Percentiles rank a stretch among this genome's conserved stretches.
phyloP scores from a whole-genome alignment of 345 rosid genomes.

The Eucalyptus leucophloia region DNA sequence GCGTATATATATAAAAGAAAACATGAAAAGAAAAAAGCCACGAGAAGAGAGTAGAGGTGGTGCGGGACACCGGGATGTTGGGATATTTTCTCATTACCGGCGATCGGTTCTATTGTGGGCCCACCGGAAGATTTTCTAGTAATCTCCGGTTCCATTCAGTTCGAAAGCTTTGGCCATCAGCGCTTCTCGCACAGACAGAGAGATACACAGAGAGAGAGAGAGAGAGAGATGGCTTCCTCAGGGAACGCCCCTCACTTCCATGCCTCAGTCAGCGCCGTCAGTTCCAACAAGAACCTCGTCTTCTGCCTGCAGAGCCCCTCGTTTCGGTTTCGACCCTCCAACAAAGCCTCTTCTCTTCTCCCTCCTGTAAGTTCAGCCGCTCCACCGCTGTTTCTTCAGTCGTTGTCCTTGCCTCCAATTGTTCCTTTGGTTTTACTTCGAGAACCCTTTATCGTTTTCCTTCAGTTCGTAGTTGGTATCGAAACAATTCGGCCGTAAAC shows the following conservation, averaged over 20 bases:
- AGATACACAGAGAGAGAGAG: not conserved
- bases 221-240: not conserved
- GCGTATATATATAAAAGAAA: too few relatives aligned
- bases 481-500: not conserved
- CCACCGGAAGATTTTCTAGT: not conserved
- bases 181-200: not conserved
- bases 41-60: not conserved
- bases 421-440: not conserved
- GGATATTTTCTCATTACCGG: not conserved
- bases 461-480: not conserved
- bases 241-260: not conserved
- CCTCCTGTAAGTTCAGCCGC: not conserved
- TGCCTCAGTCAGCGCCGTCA: not conserved
- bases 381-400: not conserved
- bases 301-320: not conserved
- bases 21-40: not conserved
- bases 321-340: not conserved
- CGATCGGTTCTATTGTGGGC: not conserved
- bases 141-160: not conserved
- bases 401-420: not conserved
- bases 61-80: not conserved
- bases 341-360: not conserved
- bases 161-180: not conserved
- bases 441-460: not conserved
- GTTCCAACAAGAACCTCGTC: not conserved